A percentile compares a stretch with the other conserved stretches of the same genome.
phyloP scores from a whole-genome alignment of 345 rosid species.

The Ailanthus altissimus region DNA sequence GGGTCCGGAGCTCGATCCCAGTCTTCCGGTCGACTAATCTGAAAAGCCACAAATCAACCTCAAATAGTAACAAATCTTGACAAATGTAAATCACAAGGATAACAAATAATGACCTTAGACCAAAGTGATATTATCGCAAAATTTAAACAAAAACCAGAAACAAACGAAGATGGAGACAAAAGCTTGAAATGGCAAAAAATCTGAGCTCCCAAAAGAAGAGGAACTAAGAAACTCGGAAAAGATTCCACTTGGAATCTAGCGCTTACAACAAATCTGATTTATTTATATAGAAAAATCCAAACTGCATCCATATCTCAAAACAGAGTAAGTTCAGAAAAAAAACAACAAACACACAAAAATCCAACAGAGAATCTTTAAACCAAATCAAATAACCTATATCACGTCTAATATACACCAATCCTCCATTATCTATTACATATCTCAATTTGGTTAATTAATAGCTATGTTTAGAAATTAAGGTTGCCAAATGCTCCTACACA shows the following conservation, averaged over 20 bases:
- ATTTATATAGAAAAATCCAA: background rate
- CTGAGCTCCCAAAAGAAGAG: background rate
- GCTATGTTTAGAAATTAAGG: background rate
- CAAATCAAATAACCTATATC: background rate
- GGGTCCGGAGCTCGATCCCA: constrained; percentile 73
- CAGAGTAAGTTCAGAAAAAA: background rate
- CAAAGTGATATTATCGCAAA: background rate
- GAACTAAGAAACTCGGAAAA: background rate
- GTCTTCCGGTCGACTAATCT: constrained; percentile 87
- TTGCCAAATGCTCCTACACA: background rate
- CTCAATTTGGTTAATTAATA: background rate
- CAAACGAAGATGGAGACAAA: background rate
- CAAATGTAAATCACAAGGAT: background rate
- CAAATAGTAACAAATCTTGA: constrained; percentile 13
- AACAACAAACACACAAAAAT: background rate
- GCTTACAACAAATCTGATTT: background rate
- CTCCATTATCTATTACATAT: background rate
- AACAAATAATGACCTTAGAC: constrained; percentile 3
- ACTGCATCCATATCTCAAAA: background rate
- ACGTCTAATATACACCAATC: background rate
- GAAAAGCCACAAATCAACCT: constrained; percentile 39
- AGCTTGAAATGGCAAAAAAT: background rate
- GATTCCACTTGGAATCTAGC: background rate
- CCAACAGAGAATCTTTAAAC: background rate
- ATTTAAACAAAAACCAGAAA: background rate